phyloP scores from a whole-genome alignment of 1,284 basidiomycete genomes.

The Tilletia setariae region DNA sequence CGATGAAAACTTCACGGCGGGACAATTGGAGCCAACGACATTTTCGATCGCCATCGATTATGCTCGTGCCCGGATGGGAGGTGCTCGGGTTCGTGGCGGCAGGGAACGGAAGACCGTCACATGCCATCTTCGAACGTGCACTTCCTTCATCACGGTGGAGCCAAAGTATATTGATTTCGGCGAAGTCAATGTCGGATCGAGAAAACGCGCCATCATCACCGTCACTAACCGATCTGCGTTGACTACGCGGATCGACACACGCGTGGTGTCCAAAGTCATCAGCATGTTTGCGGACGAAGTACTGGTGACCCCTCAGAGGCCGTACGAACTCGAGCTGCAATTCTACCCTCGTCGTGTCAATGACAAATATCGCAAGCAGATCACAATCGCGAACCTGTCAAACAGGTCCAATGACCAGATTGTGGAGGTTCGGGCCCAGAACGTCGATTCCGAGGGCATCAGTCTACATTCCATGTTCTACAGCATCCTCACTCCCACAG shows the following conservation, averaged over 20 bases:
- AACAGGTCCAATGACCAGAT: slow-evolving; percentile 56
- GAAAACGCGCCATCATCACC: slow-evolving; percentile 55
- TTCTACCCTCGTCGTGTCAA: slow-evolving; percentile 60
- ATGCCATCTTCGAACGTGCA: slow-evolving; percentile 57
- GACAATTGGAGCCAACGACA: slow-evolving; percentile 53
- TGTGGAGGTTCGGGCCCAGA: slow-evolving; percentile 57
- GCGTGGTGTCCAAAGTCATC: slow-evolving; percentile 60
- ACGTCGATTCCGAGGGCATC: slow-evolving; percentile 59
- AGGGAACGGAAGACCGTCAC: slow-evolving; percentile 54
- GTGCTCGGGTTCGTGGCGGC: slow-evolving; percentile 44
- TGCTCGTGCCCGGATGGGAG: slow-evolving; percentile 42
- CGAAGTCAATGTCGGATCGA: slow-evolving; percentile 59
- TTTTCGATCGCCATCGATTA: slow-evolving; percentile 59
- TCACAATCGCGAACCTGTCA: slow-evolving; percentile 56
- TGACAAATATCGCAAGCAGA: slow-evolving; percentile 59
- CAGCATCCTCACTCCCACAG: slow-evolving; percentile 59
- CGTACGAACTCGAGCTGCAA: slow-evolving; percentile 58
- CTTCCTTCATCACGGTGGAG: slow-evolving; percentile 57
- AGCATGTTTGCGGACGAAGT: slow-evolving; percentile 59
- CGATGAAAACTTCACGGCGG: slow-evolving; percentile 50
- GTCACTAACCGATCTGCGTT: slow-evolving; percentile 58
- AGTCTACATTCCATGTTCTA: slow-evolving; percentile 60
- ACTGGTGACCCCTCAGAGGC: slow-evolving; percentile 57
- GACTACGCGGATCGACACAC: slow-evolving; percentile 58
- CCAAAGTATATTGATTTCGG: slow-evolving; percentile 58